Evolutionary conservation across 768 basidiomycete species (phyloP).

Genomic region (Hygrocybe punicea): DNA sequence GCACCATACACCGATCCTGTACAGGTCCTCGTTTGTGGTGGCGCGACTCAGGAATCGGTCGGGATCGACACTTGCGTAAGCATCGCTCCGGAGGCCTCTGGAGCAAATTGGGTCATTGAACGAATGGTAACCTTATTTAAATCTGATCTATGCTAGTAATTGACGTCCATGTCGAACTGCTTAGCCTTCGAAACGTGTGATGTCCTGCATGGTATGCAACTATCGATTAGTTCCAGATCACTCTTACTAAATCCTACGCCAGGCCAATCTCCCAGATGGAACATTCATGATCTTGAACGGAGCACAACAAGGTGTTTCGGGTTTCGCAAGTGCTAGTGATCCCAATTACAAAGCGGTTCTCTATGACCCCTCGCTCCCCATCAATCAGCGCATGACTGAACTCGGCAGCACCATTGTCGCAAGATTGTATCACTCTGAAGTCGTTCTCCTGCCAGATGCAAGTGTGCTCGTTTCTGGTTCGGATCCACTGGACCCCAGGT

Average conservation of each 20-base stretch:
- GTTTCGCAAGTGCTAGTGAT: conserved; percentile 50
- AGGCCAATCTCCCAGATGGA: conserved; percentile 49
- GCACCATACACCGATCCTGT: conserved; percentile 74
- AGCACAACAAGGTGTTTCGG: conserved; percentile 51
- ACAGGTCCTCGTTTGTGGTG: conserved; percentile 69
- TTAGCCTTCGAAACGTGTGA: conserved; percentile 63
- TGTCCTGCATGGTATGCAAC: conserved; percentile 56
- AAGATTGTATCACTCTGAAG: conserved; percentile 45
- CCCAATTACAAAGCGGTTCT: conserved; percentile 50
- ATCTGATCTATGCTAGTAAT: neutral
- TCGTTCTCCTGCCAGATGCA: conserved; percentile 56
- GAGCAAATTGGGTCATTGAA: conserved; percentile 81
- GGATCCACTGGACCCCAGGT: conserved; percentile 53
- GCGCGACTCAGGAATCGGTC: conserved; percentile 53
- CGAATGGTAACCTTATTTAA: conserved; percentile 47
- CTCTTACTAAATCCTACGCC: no score
- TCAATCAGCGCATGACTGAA: conserved; percentile 51
- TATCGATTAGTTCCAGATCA: no score
- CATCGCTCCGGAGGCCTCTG: conserved; percentile 61
- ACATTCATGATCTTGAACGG: conserved; percentile 60
- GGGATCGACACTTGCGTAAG: conserved; percentile 66
- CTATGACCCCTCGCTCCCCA: conserved; percentile 49
- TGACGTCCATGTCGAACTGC: neutral
- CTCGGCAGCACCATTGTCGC: conserved; percentile 53
- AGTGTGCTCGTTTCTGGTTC: conserved; percentile 32